Conservation (phyloP, 257 asterid genomes). For the Henckelia pumila region DNA sequence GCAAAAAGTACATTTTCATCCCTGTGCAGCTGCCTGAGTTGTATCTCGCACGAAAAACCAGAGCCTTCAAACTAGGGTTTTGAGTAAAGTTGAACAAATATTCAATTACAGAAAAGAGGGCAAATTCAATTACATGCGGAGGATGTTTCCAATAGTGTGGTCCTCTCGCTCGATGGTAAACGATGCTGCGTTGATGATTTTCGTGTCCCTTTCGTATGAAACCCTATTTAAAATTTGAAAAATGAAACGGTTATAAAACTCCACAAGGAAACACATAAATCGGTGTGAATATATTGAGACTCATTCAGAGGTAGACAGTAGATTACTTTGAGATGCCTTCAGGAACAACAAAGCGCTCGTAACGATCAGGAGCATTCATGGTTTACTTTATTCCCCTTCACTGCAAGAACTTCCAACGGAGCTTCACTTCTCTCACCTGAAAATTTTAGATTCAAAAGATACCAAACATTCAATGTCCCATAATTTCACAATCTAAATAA, state of each 20-base stretch:
- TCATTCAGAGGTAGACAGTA: slow-evolving; percentile 6
- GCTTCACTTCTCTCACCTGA: neutral
- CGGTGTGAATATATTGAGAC: slow-evolving; percentile 5
- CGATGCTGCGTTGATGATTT: slow-evolving; percentile 89
- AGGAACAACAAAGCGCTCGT: slow-evolving; percentile 91
- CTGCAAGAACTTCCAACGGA: neutral
- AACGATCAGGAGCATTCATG: slow-evolving; percentile 77
- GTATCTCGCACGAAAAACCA: neutral
- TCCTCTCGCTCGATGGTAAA: slow-evolving; percentile 92
- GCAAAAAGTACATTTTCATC: slow-evolving; percentile 82
- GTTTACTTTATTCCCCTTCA: slow-evolving; percentile 19
- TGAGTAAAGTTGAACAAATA: neutral
- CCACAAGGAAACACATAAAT: neutral
- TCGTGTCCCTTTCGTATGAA: slow-evolving; percentile 93
- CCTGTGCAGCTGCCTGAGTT: slow-evolving; percentile 82
- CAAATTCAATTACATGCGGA: slow-evolving; percentile 64
- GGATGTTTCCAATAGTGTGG: slow-evolving; percentile 87
- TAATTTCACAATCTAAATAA: neutral
- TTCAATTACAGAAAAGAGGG: neutral
- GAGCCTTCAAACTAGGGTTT: slow-evolving; percentile 28
- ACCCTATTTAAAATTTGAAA: slow-evolving; percentile 44
- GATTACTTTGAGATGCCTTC: slow-evolving; percentile 81
- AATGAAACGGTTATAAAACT: neutral
- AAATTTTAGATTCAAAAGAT: too few relatives aligned
- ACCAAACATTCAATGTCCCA: neutral